Evolutionary conservation across 2,329 filamentous ascomycete genomes (phyloP).

Genomic region (Colletotrichum higginsianum): DNA sequence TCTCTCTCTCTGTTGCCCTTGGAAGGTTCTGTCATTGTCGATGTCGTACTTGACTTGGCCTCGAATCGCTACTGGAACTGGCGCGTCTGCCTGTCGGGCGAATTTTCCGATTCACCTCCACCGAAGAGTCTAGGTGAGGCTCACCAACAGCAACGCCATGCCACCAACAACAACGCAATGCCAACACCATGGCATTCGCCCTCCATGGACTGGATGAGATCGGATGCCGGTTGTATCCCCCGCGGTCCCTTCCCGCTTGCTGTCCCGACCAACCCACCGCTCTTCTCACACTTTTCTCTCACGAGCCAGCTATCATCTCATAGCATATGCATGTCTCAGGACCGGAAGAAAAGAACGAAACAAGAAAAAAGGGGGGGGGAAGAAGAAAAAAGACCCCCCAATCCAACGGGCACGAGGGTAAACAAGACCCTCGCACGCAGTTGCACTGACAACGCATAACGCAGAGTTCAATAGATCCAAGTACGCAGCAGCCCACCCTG

Average conservation of each 20-base stretch:
- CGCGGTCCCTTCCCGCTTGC: background rate
- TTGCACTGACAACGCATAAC: conserved; percentile 30
- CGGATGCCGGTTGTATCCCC: background rate
- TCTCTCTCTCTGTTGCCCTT: background rate
- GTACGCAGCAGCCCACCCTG: background rate
- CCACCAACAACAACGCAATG: background rate
- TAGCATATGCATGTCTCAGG: conserved; percentile 24
- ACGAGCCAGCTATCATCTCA: background rate
- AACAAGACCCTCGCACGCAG: background rate
- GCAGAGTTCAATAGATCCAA: background rate
- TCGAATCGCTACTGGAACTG: background rate
- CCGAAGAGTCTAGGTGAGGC: background rate
- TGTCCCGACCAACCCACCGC: conserved; percentile 1
- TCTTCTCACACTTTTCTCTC: background rate
- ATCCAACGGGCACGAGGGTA: background rate
- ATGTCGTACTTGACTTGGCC: background rate
- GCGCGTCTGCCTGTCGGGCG: background rate
- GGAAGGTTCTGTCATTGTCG: background rate
- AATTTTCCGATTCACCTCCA: background rate
- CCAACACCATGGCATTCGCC: background rate
- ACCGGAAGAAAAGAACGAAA: too few species aligned
- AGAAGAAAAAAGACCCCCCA: background rate
- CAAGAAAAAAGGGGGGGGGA: too few species aligned
- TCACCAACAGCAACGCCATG: background rate
- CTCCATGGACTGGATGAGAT: background rate